These are phyloP conservation scores for Byssoonygena ceratinophila DNA, from an alignment of 2,329 filamentous ascomycete species.

Conservation along the genomic window DNA sequence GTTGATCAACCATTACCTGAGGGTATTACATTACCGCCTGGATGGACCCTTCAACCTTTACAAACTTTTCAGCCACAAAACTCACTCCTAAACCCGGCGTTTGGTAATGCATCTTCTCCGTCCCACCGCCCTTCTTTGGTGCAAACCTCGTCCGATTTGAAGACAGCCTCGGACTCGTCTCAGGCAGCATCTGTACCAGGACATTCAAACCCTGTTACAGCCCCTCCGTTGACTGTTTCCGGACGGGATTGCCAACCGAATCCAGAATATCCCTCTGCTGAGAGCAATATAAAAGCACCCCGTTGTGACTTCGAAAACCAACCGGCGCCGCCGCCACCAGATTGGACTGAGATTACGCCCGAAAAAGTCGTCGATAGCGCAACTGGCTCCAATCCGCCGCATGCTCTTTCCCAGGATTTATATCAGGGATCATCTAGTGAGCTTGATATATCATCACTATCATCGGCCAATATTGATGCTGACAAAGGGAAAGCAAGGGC, in stretches of 20 bases:
- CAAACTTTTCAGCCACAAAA: slow-evolving; percentile 22
- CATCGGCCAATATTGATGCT: not conserved
- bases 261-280: not conserved
- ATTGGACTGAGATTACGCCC: slow-evolving; percentile 2
- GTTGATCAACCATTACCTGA: slow-evolving; percentile 41
- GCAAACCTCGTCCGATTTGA: not conserved
- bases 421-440: not conserved
- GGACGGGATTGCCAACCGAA: not conserved
- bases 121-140: not conserved
- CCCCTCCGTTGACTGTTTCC: not conserved
- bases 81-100: not conserved
- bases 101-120: not conserved
- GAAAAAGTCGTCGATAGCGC: not conserved
- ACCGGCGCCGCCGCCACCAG: not conserved
- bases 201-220: not conserved
- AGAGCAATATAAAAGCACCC: not conserved
- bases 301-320: not conserved
- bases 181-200: not conserved
- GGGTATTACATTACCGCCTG: slow-evolving; percentile 43
- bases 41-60: slow-evolving; percentile 43
- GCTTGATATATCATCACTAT: not conserved
- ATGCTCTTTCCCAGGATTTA: not conserved
- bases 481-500: slow-evolving; percentile 17
- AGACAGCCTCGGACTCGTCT: not conserved
- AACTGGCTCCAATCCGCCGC: not conserved